These are phyloP conservation scores for Leptographium procerum DNA, from an alignment of 2,329 filamentous ascomycete genomes.

Conservation along the genomic window DNA sequence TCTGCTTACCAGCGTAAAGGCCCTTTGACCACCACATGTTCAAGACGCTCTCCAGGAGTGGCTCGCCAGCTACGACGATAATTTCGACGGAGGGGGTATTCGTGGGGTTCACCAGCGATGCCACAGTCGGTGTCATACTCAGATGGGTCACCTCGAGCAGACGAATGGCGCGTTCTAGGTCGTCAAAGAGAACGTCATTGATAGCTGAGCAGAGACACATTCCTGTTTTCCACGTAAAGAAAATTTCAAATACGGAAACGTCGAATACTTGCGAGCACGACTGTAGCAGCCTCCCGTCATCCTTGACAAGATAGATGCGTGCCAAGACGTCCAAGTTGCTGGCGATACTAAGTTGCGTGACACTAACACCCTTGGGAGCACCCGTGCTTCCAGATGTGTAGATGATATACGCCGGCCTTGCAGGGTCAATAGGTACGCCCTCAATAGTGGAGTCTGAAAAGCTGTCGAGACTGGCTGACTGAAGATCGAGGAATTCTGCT, in stretches of 20 bases:
- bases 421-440: slow-evolving; percentile 26
- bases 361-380: slow-evolving; percentile 64
- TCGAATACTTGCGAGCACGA: slow-evolving; percentile 79
- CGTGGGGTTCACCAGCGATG: slow-evolving; percentile 56
- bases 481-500: slow-evolving; percentile 21
- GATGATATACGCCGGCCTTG: slow-evolving; percentile 60
- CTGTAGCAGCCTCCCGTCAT: slow-evolving; percentile 56
- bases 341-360: slow-evolving; percentile 64
- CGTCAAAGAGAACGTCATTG: slow-evolving; percentile 62
- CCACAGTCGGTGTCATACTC: slow-evolving; percentile 77
- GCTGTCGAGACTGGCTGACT: slow-evolving; percentile 14
- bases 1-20: slow-evolving; percentile 50
- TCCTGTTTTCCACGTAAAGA: slow-evolving; percentile 69
- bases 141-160: slow-evolving; percentile 61
- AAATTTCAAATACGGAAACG: slow-evolving; percentile 83
- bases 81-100: slow-evolving; percentile 63
- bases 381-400: slow-evolving; percentile 81
- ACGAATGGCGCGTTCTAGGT: slow-evolving; percentile 58
- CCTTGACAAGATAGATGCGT: slow-evolving; percentile 48
- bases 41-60: slow-evolving; percentile 61
- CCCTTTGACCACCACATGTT: slow-evolving; percentile 51
- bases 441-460: slow-evolving; percentile 18
- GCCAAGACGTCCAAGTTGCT: slow-evolving; percentile 62
- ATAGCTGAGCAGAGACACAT: slow-evolving; percentile 67
- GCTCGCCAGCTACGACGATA: slow-evolving; percentile 71